phyloP scores from a whole-genome alignment of 2,329 filamentous ascomycete genomes.

The Scedosporium boydii region DNA sequence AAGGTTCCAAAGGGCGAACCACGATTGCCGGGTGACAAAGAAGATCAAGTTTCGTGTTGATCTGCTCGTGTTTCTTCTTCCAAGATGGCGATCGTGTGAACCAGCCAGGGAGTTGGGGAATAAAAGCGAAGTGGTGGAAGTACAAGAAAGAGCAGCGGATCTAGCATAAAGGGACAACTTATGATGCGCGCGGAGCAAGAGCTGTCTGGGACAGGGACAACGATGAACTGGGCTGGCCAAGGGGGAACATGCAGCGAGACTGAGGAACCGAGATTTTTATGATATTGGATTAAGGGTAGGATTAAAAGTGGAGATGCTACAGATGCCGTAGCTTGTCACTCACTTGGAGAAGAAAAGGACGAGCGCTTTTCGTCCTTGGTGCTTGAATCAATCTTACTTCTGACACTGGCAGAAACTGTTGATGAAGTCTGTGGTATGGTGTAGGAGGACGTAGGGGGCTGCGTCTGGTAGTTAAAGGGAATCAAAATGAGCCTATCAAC shows the following conservation, averaged over 20 bases:
- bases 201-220: slow-evolving; percentile 10
- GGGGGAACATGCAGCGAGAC: slow-evolving; percentile 13
- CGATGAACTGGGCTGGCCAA: slow-evolving; percentile 16
- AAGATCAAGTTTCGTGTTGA: slow-evolving; percentile 6
- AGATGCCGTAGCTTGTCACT: slow-evolving; percentile 1
- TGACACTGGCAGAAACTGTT: background rate
- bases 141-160: slow-evolving; percentile 10
- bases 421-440: background rate
- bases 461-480: background rate
- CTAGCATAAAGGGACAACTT: slow-evolving; percentile 5
- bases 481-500: background rate
- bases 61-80: slow-evolving; percentile 1
- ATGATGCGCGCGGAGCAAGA: background rate
- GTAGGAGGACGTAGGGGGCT: background rate
- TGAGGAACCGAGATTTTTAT: slow-evolving; percentile 16
- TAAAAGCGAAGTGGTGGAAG: slow-evolving; percentile 13
- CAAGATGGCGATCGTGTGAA: slow-evolving; percentile 17
- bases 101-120: slow-evolving; percentile 8
- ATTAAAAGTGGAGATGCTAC: slow-evolving; percentile 13
- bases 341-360: background rate
- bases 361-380: background rate
- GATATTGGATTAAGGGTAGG: slow-evolving; percentile 14
- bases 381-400: background rate
- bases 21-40: slow-evolving; percentile 1
- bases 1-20: slow-evolving; percentile 1